phyloP scores from a whole-genome alignment of 2,329 filamentous ascomycete genomes.

The Sporothrix dimorphospora region DNA sequence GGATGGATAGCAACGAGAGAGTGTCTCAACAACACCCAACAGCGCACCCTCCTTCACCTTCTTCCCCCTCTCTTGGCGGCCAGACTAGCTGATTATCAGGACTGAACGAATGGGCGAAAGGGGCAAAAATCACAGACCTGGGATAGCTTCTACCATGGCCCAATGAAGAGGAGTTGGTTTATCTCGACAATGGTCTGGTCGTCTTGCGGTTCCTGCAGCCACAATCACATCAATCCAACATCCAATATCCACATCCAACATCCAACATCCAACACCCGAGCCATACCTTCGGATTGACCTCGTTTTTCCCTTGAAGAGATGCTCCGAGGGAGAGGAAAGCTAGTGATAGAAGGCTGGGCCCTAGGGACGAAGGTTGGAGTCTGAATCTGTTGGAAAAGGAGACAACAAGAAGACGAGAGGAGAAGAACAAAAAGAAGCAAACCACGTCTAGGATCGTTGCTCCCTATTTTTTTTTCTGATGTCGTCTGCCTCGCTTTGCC shows the following conservation, averaged over 20 bases:
- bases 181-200: neutral
- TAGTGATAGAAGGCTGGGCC: neutral
- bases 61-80: neutral
- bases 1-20: too few species aligned
- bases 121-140: neutral
- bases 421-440: neutral
- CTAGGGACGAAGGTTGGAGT: neutral
- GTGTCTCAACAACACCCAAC: too few species aligned
- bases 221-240: neutral
- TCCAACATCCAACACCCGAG: too few species aligned
- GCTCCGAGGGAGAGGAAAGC: neutral
- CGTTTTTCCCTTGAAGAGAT: neutral
- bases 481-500: neutral
- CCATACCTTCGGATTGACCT: neutral
- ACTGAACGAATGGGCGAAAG: neutral
- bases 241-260: too few species aligned
- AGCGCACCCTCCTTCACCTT: neutral
- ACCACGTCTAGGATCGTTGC: too few species aligned
- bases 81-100: neutral
- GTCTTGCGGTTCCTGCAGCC: too few species aligned
- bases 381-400: neutral
- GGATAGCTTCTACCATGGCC: neutral
- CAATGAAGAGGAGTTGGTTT: neutral
- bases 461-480: neutral
- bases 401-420: neutral